Base-by-base conservation (phyloP, 2,329 filamentous ascomycete genomes). In the Ceratocystis eucalypticola region DNA sequence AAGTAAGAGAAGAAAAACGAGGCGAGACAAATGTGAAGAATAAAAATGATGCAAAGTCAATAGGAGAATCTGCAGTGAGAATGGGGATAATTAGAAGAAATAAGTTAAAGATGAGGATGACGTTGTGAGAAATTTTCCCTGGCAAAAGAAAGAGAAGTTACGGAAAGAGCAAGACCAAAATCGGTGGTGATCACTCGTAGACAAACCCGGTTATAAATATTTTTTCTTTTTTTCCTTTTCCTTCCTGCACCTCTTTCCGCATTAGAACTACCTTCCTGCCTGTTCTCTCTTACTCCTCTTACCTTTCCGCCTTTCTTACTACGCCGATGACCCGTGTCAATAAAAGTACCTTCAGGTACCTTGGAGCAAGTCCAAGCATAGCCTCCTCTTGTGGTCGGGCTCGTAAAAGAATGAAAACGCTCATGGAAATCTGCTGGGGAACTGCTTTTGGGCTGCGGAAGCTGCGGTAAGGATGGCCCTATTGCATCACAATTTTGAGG, bases 131-230 rank as follows among this genome's bases (percentile, higher is more conserved):
- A 57, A n/a, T 33, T 57, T 57, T 57, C 25, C 7, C 25, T n/a
- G 15, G 15, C 6, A 33, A 17, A 22, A 33, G 12, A 15, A 57
- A 17, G n/a, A 30, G 53, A 57, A 57, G 12, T 28, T 28, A n/a
- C 53, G 53, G n/a, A 57, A 30, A 57, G 28, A 57, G 53, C 28
- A 57, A 33, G 12, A 30, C 28, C 53, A 12, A 57, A 57, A 57
- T 17, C 15, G 30, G 53, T 33, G 53, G 53, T 57, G 53, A 57
- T 57, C 28, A 30, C 28, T 41, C 4, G 37, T 41, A 57, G 53
- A 33, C 53, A 57, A 30, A 20, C 25, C 53, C 53, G 53, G 53
- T 28, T 57, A 57, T 57, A 57, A 57, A 57, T 57, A 15, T 33
- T 57, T 57, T 30, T 12, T 12, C 15, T 15, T 12, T 12, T 41